Conservation (phyloP, 768 basidiomycete species). For the Leccinum pellstonianum region DNA sequence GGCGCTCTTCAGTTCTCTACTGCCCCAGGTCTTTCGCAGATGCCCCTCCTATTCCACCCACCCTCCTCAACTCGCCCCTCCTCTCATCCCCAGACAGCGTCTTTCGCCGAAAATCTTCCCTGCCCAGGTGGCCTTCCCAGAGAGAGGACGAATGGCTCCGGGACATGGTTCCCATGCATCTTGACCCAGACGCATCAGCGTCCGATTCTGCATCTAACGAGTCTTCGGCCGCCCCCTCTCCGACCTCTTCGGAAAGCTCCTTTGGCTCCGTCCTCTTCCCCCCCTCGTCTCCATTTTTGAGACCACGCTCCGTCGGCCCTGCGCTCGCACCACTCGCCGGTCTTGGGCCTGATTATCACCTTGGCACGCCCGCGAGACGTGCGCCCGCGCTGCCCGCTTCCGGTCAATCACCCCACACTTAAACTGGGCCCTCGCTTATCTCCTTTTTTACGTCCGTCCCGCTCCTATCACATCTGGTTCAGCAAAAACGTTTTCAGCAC, state of each 20-base stretch:
- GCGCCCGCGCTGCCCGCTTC: slow-evolving; percentile 1
- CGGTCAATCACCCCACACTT: slow-evolving; percentile 18
- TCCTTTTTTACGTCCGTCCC: slow-evolving; percentile 25
- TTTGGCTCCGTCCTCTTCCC: slow-evolving; percentile 9
- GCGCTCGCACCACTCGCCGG: background rate
- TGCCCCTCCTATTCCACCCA: slow-evolving; percentile 55
- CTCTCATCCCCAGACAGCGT: slow-evolving; percentile 50
- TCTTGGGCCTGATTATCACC: background rate
- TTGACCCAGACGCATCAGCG: slow-evolving; percentile 15
- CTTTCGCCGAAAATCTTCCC: slow-evolving; percentile 40
- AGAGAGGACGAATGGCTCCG: slow-evolving; percentile 61
- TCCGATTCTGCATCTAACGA: slow-evolving; percentile 5
- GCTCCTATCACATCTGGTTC: background rate
- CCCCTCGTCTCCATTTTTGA: slow-evolving; percentile 20
- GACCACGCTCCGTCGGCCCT: slow-evolving; percentile 23
- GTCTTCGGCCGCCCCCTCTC: slow-evolving; percentile 10
- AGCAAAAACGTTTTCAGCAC: slow-evolving; percentile 25
- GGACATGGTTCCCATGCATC: slow-evolving; percentile 53
- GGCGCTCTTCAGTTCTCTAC: slow-evolving; percentile 21
- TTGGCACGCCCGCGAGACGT: background rate
- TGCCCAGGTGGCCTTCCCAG: slow-evolving; percentile 42
- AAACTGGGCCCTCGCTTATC: slow-evolving; percentile 9
- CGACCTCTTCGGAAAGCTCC: slow-evolving; percentile 25
- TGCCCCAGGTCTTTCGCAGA: slow-evolving; percentile 26
- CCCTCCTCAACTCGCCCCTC: slow-evolving; percentile 53